These are phyloP conservation scores for Erythrobasidium yunnanense DNA, from an alignment of 768 basidiomycete species.

Conservation along the genomic window DNA sequence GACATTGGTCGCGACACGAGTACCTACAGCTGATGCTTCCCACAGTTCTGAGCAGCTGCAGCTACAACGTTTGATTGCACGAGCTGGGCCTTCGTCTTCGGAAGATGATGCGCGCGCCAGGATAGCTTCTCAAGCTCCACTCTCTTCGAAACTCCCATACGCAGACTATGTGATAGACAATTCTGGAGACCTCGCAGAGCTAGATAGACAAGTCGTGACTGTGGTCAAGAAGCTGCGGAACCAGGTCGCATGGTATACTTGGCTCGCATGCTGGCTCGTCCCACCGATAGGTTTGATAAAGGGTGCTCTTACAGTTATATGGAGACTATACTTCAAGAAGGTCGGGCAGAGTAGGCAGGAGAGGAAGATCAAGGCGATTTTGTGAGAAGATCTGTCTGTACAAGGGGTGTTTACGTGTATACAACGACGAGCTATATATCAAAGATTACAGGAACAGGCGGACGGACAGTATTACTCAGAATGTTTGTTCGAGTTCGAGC, in stretches of 20 bases:
- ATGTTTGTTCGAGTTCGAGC: too few species aligned
- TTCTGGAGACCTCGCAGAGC: slow-evolving; percentile 60
- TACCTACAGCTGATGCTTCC: neutral
- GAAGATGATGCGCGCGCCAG: slow-evolving; percentile 60
- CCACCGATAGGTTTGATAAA: slow-evolving; percentile 46
- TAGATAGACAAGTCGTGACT: slow-evolving; percentile 51
- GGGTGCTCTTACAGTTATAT: slow-evolving; percentile 35
- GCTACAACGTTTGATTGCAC: slow-evolving; percentile 64
- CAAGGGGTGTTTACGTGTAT: neutral
- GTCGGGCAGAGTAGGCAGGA: slow-evolving; percentile 35
- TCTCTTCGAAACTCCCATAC: slow-evolving; percentile 65
- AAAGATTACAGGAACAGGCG: neutral
- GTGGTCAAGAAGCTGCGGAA: slow-evolving; percentile 44
- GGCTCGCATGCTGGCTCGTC: slow-evolving; percentile 46
- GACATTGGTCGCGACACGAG: slow-evolving; percentile 27
- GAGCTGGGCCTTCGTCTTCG: slow-evolving; percentile 53
- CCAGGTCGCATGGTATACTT: slow-evolving; percentile 44
- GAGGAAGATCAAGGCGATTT: slow-evolving; percentile 25
- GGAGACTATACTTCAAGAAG: slow-evolving; percentile 31
- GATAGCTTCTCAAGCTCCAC: slow-evolving; percentile 67
- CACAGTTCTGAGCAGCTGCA: slow-evolving; percentile 70
- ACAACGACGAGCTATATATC: neutral
- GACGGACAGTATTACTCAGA: too few species aligned
- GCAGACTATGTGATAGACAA: slow-evolving; percentile 84
- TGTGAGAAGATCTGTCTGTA: too few species aligned